Evolutionary conservation across 306 rosid genomes (phyloP).

Genomic region (Potentilla sterilis): DNA sequence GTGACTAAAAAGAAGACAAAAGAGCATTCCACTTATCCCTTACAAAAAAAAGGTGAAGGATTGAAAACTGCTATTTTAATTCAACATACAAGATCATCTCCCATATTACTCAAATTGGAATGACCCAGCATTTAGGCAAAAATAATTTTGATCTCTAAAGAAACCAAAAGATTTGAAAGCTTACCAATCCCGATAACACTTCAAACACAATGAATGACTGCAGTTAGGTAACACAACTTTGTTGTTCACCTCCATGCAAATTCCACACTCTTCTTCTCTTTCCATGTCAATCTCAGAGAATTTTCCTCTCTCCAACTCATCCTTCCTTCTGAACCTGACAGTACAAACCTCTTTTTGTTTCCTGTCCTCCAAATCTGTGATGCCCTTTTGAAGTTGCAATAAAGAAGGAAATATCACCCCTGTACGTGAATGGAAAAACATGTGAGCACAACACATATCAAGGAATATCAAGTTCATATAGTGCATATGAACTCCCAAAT

Average conservation of each 20-base stretch:
- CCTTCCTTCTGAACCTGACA: conserved; percentile 51
- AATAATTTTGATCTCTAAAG: not conserved
- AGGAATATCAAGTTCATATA: not conserved
- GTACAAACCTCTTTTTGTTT: conserved; percentile 64
- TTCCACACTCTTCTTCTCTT: conserved; percentile 91
- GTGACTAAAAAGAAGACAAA: not conserved
- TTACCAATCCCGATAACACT: conserved; percentile 83
- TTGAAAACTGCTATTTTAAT: not conserved
- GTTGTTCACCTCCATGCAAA: conserved; percentile 79
- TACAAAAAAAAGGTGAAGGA: not conserved
- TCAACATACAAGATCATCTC: not conserved
- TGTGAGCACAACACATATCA: not conserved
- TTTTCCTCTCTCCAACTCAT: conserved; percentile 40
- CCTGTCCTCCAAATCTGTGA: conserved; percentile 83
- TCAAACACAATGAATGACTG: conserved; percentile 72
- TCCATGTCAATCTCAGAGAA: conserved; percentile 64
- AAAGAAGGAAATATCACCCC: conserved; percentile 82
- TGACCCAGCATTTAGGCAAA: not conserved
- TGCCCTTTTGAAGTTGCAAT: conserved; percentile 83
- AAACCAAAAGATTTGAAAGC: conserved; percentile 10
- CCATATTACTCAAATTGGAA: not conserved
- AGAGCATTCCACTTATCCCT: not conserved
- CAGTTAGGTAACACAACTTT: conserved; percentile 89
- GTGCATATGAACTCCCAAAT: not conserved
- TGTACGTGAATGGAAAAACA: conserved; percentile 33